Evolutionary conservation across 1,139 yeast genomes (phyloP).

Genomic region (Nakaseomyces delphensis): DNA sequence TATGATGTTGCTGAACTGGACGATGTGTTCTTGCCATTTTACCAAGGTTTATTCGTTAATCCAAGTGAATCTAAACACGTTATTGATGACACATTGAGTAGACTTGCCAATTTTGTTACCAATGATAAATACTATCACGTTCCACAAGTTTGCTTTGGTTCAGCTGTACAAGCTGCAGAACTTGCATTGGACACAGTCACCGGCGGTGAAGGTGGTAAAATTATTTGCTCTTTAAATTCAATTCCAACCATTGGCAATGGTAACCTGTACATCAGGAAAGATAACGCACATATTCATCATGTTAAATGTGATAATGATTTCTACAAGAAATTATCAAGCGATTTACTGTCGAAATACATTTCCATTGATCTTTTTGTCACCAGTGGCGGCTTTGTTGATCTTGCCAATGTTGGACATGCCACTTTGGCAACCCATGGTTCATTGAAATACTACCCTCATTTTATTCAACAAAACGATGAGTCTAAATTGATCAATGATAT

Average conservation of each 20-base stretch:
- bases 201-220: conserved; percentile 64
- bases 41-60: conserved; percentile 71
- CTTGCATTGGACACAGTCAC: conserved; percentile 53
- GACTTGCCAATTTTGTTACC: conserved; percentile 44
- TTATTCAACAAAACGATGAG: conserved; percentile 64
- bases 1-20: conserved; percentile 63
- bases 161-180: conserved; percentile 65
- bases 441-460: conserved; percentile 57
- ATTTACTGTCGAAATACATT: conserved; percentile 49
- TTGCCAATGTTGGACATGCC: conserved; percentile 64
- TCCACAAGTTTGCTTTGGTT: conserved; percentile 69
- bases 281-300: conserved; percentile 49
- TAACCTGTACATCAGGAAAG: conserved; percentile 47
- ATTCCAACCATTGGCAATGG: conserved; percentile 87
- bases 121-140: conserved; percentile 40
- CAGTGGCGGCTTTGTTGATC: conserved; percentile 57
- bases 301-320: conserved; percentile 55
- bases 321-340: conserved; percentile 53
- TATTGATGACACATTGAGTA: conserved; percentile 59
- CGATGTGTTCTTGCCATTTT: conserved; percentile 76
- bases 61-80: conserved; percentile 56
- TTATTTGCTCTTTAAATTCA: conserved; percentile 56
- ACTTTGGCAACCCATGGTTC: conserved; percentile 68
- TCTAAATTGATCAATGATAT: conserved; percentile 55
- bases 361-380: conserved; percentile 74